Evolutionary conservation across 805 yeast species (phyloP), one percentile per base, ranked within the genome.

Genomic region (Tetrapisispora pingtungensis): DNA sequence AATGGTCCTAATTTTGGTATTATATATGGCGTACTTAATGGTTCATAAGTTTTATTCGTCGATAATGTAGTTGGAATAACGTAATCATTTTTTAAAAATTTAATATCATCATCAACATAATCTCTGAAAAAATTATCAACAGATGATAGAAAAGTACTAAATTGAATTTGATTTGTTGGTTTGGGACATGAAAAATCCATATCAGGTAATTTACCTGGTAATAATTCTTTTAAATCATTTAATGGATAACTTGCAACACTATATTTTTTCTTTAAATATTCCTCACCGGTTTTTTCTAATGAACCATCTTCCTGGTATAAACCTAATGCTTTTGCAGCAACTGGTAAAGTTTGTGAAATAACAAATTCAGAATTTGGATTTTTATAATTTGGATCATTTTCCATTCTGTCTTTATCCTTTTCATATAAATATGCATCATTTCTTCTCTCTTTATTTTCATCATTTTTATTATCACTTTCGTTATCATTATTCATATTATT

Each of bases 181-280:
- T 89, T 90, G 13, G 81, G 77, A 49, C 79, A 78, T 5, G 96
- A 81, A 45, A 85, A 87, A 63, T 93, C 97, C 45, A 73, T 74
- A 60, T 84, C 80, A 10, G 98, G 98, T 22, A 88, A 80, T 31
- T 72, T 77, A 3, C 98, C 99, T 0, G 98, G 96, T 27, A 93
- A 68, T 49, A 83, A 63, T 44, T 79, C 82, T 51, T 77, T 71
- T 37, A 93, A 67, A 57, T 89, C 95, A 33, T 71, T 71, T 28
- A 80, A 75, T 0, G 98, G 98, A 59, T 79, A 93, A n/a, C 89
- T 79, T 0, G 93, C 84, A 14, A 93, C 98, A 3, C 84, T 96
- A 55, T 80, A 87, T 59, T 82, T 83, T 51, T 72, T 72, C 57
- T 84, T 83, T 46, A 84, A 62, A 54, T 75, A 85, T 39, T 84